Evolutionary conservation across 2,329 filamentous ascomycete genomes (phyloP), one percentile per base, ranked within the genome.

Genomic region (Stemphylium beticola): DNA sequence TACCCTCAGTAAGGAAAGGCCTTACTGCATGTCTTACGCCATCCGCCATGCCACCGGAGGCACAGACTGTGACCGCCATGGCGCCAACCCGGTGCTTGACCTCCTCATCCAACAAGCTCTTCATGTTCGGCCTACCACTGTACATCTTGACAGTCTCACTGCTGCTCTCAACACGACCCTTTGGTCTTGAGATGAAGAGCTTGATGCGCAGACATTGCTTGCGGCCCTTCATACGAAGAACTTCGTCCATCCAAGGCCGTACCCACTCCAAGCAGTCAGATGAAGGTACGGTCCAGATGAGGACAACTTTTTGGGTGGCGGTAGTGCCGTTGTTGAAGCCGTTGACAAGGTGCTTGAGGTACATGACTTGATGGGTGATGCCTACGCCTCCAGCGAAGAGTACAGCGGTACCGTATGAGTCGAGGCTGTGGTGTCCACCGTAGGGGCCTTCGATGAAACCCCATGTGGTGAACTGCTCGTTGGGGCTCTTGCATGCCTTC

Each of bases 301-400:
- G 82, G 4, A 91, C 80, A 44, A 93, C 82, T 71, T 87, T 89
- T 58, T 88, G 85, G 1, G 88, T 86, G 1, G 89, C 87, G 5
- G 89, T 86, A 0, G 87, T 91, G 53, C 87, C 86, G 58, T 87
- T 85, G 56, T 83, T 82, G 72, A 84, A 90, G 34, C 89, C 88
- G 5, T 82, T 79, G 24, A 93, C 85, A 1, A 93, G 83, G 60
- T 91, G 85, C 53, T 87, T 86, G 34, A 93, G 83, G 71, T 91
- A 89, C 47, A 88, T 88, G 22, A 92, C 85, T 60, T 89, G 88
- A 65, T 93, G 90, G 1, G 90, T 92, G 65, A 93, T 90, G 59
- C 90, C 90, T 11, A 93, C 88, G 65, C 90, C 90, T 53, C 89
- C 90, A 0, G 90, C 90, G 69, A 93, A 91, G 34, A 93, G 83